Evolutionary conservation across 2,329 filamentous ascomycete genomes (phyloP), one percentile per base, ranked within the genome.

Genomic region (Chaetothyriales sp.): DNA sequence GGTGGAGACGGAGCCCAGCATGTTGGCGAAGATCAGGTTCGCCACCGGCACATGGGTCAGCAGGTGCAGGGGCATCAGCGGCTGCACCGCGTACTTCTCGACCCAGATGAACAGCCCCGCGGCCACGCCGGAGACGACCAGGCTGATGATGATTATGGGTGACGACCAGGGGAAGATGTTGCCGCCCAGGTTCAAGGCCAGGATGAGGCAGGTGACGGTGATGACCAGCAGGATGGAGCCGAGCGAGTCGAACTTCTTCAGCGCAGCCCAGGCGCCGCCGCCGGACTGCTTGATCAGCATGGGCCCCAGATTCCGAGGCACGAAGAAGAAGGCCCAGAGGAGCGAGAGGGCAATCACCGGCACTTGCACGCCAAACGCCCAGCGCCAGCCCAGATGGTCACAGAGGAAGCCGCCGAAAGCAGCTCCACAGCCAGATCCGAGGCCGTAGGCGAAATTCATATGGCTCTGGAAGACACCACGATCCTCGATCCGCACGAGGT

Each of bases 401-500:
- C 81, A 81, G 61, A 88, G 77, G 49, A 79, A 71, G 1, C 83
- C 83, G 12, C 83, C 84, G 5, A 84, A 70, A 0, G 82, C 82
- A 1, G 82, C 83, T 2, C 84, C 84, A 2, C 79, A 49, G 5
- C 55, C 55, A 43, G 54, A 58, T 2, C 59, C 56, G 5, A 57
- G 15, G 12, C 57, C 57, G 44, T 52, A 59, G 6, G 53, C 44
- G 49, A 94, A 75, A 65, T 94, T 94, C 1, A 84, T 84, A 45
- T 93, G 71, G 1, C 88, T 47, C 26, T 32, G 84, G 58, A 84
- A 89, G 3, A 76, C 75, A 2, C 83, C 82, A n/a, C 84, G 72
- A 54, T 71, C 80, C 68, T 84, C 77, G 56, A 88, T 84, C 1
- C 81, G 81, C 36, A 89, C 82, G 46, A 87, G 66, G 63, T 88